phyloP scores from a whole-genome alignment of 2,329 filamentous ascomycete genomes.

The Dothideomycetidae sp. region DNA sequence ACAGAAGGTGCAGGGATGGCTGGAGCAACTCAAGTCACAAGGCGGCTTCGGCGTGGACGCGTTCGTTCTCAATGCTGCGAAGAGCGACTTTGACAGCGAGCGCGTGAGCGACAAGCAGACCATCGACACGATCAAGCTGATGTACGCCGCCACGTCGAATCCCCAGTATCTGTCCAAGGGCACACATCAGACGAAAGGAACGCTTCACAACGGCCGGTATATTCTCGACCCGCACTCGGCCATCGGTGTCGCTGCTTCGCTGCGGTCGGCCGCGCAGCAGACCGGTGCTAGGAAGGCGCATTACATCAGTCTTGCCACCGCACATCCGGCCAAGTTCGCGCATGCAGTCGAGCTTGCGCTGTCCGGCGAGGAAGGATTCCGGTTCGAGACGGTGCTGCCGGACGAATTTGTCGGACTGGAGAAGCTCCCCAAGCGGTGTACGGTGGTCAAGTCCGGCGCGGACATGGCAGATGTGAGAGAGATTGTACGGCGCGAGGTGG shows the following conservation, averaged over 20 bases:
- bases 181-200: slow-evolving; percentile 21
- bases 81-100: slow-evolving; percentile 68
- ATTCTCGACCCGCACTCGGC: slow-evolving; percentile 88
- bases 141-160: slow-evolving; percentile 25
- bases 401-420: slow-evolving; percentile 69
- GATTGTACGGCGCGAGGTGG: slow-evolving; percentile 62
- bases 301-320: slow-evolving; percentile 79
- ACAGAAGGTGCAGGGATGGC: slow-evolving; percentile 64
- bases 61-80: slow-evolving; percentile 56
- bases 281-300: slow-evolving; percentile 29
- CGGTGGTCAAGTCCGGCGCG: slow-evolving; percentile 46
- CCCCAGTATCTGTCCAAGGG: slow-evolving; percentile 28
- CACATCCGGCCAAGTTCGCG: slow-evolving; percentile 90
- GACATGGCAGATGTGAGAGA: slow-evolving; percentile 63
- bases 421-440: slow-evolving; percentile 59
- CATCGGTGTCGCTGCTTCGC: slow-evolving; percentile 65
- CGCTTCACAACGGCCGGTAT: slow-evolving; percentile 40
- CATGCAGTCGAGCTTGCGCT: slow-evolving; percentile 71
- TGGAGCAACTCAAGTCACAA: slow-evolving; percentile 61
- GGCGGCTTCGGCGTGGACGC: slow-evolving; percentile 72
- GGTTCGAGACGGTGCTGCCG: slow-evolving; percentile 66
- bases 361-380: slow-evolving; percentile 54
- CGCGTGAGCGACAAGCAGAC: slow-evolving; percentile 43
- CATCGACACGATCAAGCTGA: slow-evolving; percentile 31
- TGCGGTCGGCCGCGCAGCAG: slow-evolving; percentile 43